These are phyloP conservation scores for Sarcodon sp. DNA, from an alignment of 768 basidiomycete genomes.

Conservation along the genomic window DNA sequence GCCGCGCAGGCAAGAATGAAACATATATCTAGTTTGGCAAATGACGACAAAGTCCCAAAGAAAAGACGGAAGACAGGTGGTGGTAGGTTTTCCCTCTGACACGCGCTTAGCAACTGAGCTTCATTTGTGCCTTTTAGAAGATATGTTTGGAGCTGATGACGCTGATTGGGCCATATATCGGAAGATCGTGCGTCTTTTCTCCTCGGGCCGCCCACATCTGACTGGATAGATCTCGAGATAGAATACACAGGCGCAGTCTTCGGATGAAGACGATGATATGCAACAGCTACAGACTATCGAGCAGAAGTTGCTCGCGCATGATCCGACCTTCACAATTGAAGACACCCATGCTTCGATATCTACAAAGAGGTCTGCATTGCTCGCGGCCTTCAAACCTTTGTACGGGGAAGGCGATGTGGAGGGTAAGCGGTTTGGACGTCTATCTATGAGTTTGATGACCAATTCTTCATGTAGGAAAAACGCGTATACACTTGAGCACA, in stretches of 20 bases:
- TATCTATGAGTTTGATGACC: background rate
- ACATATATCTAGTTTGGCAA: slow-evolving; percentile 83
- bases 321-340: slow-evolving; percentile 71
- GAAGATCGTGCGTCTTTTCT: slow-evolving; percentile 58
- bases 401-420: slow-evolving; percentile 68
- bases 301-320: slow-evolving; percentile 65
- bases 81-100: slow-evolving; percentile 30
- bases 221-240: slow-evolving; percentile 13
- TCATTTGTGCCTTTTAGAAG: slow-evolving; percentile 36
- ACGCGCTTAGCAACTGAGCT: background rate
- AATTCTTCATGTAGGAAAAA: slow-evolving; percentile 26
- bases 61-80: slow-evolving; percentile 77
- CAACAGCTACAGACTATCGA: slow-evolving; percentile 63
- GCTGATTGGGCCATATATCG: slow-evolving; percentile 98
- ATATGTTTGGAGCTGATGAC: slow-evolving; percentile 88
- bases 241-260: slow-evolving; percentile 62
- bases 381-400: slow-evolving; percentile 73
- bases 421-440: slow-evolving; percentile 22
- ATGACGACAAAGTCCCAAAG: slow-evolving; percentile 71
- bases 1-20: slow-evolving; percentile 96
- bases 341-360: slow-evolving; percentile 74
- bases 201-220: background rate
- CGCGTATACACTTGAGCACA: slow-evolving; percentile 79
- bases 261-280: slow-evolving; percentile 85
- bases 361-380: slow-evolving; percentile 69